Conservation (phyloP, 148 eudicot species). For the Camellia japonica region DNA sequence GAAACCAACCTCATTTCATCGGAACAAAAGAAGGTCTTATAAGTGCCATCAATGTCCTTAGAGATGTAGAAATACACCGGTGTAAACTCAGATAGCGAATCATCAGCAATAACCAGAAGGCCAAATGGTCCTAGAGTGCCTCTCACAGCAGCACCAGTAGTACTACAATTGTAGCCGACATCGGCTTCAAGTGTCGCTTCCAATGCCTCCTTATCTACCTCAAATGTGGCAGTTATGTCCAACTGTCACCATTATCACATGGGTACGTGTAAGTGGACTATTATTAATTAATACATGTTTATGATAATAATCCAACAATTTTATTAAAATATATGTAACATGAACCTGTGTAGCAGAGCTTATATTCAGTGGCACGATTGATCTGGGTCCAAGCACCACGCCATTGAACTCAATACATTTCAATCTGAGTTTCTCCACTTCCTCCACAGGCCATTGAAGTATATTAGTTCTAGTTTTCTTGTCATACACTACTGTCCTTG, state of each 20-base stretch:
- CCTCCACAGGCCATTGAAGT: conserved; percentile 18
- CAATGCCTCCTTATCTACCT: conserved; percentile 41
- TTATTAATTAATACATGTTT: too few relatives aligned
- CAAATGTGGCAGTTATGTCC: conserved; percentile 69
- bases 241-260: conserved; percentile 25
- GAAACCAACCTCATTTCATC: conserved; percentile 54
- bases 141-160: too few relatives aligned
- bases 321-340: conserved; percentile 4
- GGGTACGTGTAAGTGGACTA: too few relatives aligned
- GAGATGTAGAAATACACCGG: conserved; percentile 78
- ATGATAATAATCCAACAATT: not conserved
- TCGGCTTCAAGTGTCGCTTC: conserved; percentile 46
- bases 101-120: conserved; percentile 65
- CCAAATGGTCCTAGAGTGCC: conserved; percentile 81
- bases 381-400: conserved; percentile 58
- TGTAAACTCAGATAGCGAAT: conserved; percentile 63
- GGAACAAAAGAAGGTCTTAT: conserved; percentile 67
- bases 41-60: conserved; percentile 51
- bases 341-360: too few relatives aligned
- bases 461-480: too few relatives aligned
- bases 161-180: conserved; percentile 25
- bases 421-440: conserved; percentile 58
- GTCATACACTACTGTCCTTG: too few relatives aligned
- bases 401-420: conserved; percentile 22
- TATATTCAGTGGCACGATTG: conserved; percentile 42